A percentile compares a stretch with the other conserved stretches of the same genome.
These are phyloP conservation scores for Colletotrichum aenigma DNA, from an alignment of 2,329 filamentous ascomycete genomes.

Conservation along the genomic window DNA sequence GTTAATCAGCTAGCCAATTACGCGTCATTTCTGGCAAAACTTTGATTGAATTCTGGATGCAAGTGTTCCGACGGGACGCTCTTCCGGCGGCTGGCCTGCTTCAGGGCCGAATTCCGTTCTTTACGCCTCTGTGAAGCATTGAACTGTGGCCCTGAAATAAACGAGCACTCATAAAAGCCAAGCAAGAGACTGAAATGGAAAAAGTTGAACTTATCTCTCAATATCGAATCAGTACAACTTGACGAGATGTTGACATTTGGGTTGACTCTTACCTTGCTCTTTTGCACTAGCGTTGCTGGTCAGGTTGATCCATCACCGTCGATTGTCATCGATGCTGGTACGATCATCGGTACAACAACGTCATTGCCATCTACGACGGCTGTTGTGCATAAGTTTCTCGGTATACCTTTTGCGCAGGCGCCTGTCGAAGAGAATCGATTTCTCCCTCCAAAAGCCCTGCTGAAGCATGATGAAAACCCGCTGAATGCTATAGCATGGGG, in stretches of 20 bases:
- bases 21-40: not conserved
- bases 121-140: not conserved
- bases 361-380: not conserved
- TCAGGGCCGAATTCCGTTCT: not conserved
- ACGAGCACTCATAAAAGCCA: not conserved
- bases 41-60: not conserved
- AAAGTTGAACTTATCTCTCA: not conserved
- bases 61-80: not conserved
- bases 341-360: not conserved
- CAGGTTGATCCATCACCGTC: not conserved
- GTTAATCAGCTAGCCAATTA: not conserved
- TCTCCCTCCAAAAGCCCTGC: not conserved
- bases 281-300: not conserved
- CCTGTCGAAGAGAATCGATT: slow-evolving; percentile 19
- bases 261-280: not conserved
- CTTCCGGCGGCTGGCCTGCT: not conserved
- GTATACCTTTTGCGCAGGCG: slow-evolving; percentile 31
- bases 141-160: not conserved
- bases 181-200: not conserved
- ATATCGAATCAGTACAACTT: accelerated
- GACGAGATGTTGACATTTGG: not conserved
- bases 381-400: slow-evolving; percentile 31
- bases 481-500: not conserved
- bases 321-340: not conserved
- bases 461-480: not conserved